These are phyloP conservation scores for Bimuria novae-zelandiae DNA, from an alignment of 2,329 filamentous ascomycete species.

Conservation along the genomic window DNA sequence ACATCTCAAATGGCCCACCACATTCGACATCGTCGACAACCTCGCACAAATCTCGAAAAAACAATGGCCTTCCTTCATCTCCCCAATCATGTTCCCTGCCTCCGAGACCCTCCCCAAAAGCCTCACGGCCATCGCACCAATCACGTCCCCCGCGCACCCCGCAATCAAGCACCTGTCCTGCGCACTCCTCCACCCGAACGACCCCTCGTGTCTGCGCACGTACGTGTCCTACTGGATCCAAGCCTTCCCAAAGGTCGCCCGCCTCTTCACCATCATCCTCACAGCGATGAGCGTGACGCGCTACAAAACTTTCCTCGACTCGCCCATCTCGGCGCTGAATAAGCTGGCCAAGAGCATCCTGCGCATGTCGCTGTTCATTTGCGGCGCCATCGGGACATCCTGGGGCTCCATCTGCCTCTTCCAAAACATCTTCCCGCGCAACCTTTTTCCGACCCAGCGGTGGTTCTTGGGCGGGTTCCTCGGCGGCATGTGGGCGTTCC, in stretches of 20 bases:
- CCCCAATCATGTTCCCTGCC: conserved; percentile 82
- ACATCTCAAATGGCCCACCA: conserved; percentile 72
- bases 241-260: conserved; percentile 77
- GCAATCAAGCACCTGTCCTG: conserved; percentile 85
- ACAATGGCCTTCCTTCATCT: conserved; percentile 85
- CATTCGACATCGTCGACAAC: conserved; percentile 77
- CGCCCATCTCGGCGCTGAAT: conserved; percentile 70
- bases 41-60: conserved; percentile 80
- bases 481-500: conserved; percentile 81
- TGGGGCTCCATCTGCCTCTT: conserved; percentile 94
- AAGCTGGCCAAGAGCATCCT: conserved; percentile 70
- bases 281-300: conserved; percentile 71
- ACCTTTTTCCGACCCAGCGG: conserved; percentile 76
- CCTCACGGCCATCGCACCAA: conserved; percentile 71
- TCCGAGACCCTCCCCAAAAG: conserved; percentile 66
- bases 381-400: conserved; percentile 79
- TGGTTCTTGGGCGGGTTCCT: conserved; percentile 89
- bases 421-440: conserved; percentile 75
- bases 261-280: conserved; percentile 77
- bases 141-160: conserved; percentile 84
- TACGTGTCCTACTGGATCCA: conserved; percentile 86
- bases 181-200: conserved; percentile 82
- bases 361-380: conserved; percentile 75
- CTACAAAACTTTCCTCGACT: conserved; percentile 69
- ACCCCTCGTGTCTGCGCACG: conserved; percentile 85